Percentiles rank a stretch among this genome's conserved stretches.
phyloP scores from a whole-genome alignment of 2,329 filamentous ascomycete species.

The Polytolypa hystricis region DNA sequence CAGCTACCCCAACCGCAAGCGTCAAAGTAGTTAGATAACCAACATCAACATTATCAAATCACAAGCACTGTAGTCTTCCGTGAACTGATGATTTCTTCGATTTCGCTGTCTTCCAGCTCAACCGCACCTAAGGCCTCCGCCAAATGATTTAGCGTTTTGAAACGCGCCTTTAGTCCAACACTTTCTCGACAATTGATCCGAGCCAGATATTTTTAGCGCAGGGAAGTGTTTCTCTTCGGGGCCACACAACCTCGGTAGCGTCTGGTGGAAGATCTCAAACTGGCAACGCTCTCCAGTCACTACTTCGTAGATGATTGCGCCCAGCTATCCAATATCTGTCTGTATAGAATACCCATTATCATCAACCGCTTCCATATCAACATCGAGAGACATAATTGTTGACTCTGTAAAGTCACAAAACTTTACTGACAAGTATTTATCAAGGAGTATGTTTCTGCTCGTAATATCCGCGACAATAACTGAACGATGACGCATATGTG shows the following conservation, averaged over 20 bases:
- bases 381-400: not conserved
- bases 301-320: not conserved
- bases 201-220: not conserved
- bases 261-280: not conserved
- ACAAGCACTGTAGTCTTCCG: too few relatives aligned
- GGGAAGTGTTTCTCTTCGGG: not conserved
- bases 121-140: too few relatives aligned
- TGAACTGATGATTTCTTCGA: too few relatives aligned
- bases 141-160: too few relatives aligned
- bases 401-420: not conserved
- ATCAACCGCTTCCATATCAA: not conserved
- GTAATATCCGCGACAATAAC: not conserved
- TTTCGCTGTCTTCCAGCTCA: too few relatives aligned
- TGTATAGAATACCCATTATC: not conserved
- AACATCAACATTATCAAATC: too few relatives aligned
- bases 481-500: not conserved
- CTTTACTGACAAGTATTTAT: not conserved
- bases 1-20: too few relatives aligned
- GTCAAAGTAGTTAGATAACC: too few relatives aligned
- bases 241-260: not conserved
- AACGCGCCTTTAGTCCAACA: not conserved
- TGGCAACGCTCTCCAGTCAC: not conserved
- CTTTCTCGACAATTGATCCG: not conserved
- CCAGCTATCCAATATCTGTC: not conserved
- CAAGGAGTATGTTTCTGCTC: not conserved